Conservation (phyloP, 345 rosid genomes). For the Eutrema japonicum region DNA sequence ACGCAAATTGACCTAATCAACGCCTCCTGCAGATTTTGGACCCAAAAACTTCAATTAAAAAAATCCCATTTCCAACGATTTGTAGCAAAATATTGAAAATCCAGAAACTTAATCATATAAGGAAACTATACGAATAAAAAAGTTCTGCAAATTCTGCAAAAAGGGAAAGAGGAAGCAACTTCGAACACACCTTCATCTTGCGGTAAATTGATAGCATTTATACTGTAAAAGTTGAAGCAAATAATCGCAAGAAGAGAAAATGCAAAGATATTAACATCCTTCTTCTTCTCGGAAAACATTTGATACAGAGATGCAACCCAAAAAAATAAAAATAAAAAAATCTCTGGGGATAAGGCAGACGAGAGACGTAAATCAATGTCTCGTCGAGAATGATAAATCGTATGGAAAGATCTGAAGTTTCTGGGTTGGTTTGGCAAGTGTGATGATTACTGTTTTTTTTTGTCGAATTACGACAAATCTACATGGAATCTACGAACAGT, state of each 20-base stretch:
- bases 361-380: constrained; percentile 23
- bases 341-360: not conserved
- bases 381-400: not conserved
- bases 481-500: constrained; percentile 8
- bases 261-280: constrained; percentile 30
- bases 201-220: constrained; percentile 53
- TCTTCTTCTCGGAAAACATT: constrained; percentile 45
- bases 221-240: constrained; percentile 48
- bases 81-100: not conserved
- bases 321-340: not conserved
- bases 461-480: constrained; percentile 17
- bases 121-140: constrained; percentile 7
- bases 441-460: constrained; percentile 16
- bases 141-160: constrained; percentile 25
- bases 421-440: constrained; percentile 29
- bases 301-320: constrained; percentile 20
- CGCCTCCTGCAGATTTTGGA: constrained; percentile 4
- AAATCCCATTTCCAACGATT: not conserved
- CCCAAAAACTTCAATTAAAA: not conserved
- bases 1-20: constrained; percentile 1
- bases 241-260: constrained; percentile 47
- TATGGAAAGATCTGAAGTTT: constrained; percentile 13
- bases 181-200: constrained; percentile 59
- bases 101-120: constrained; percentile 1
- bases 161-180: not conserved